Evolutionary conservation across 768 basidiomycete species (phyloP), one percentile per base, ranked within the genome.

Genomic region (Pleurotus salmoneostramineus): DNA sequence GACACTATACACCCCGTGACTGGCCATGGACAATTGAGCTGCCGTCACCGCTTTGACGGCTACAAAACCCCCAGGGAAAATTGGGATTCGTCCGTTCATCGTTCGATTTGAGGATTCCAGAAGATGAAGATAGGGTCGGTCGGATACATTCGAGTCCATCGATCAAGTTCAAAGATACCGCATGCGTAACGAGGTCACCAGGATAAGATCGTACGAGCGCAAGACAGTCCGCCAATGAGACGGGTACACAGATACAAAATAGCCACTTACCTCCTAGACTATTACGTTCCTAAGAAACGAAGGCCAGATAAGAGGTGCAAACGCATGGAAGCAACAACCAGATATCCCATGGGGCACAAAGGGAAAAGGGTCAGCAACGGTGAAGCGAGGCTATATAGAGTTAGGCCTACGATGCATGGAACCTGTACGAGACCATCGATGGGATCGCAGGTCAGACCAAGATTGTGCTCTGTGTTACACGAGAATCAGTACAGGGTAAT

Each of bases 41-140:
- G 95, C 95, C 15, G 93, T 95, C 46, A 95, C 81, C 3, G 93
- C 93, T 71, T 96, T 95, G 52, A 95, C 93, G 56, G 94, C 94
- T 89, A 65, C 47, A 46, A 58, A 58, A 45, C 21, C 21, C 21
- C 21, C 21, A 27, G 21, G 21, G 21, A 27, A 27, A 27, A 27
- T 27, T 27, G 21, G 21, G 21, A 27, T 27, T 27, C 21, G 21
- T 27, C 21, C 21, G 21, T 27, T 27, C 21, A 27, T 1, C 3
- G 21, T 27, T 27, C 21, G 21, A 27, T 27, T 27, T 27, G 21
- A 27, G 21, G 21, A 27, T 27, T 27, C 21, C 21, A 27, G 21
- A 27, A 27, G 21, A 27, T 27, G 21, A 27, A 27, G 21, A 27
- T 27, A 27, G 21, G 21, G n/a, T 8, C 37, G 37, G 37, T n/a